Evolutionary conservation across 1,284 basidiomycete species (phyloP).

Genomic region (Agaricales sp.): DNA sequence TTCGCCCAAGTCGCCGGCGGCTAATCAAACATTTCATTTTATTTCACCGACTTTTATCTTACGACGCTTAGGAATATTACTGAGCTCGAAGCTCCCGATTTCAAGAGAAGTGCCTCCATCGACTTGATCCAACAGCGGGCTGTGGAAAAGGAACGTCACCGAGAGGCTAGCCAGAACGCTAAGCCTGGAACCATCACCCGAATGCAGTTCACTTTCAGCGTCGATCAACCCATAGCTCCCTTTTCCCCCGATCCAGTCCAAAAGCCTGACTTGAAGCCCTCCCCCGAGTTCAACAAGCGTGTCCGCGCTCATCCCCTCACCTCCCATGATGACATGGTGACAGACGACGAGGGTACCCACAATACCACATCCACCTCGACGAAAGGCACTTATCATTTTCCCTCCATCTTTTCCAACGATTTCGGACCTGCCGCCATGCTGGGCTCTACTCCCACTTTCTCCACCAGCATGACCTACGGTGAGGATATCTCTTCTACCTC

Average conservation of each 20-base stretch:
- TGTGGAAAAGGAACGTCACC: constrained; percentile 66
- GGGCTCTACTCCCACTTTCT: constrained; percentile 49
- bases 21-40: not conserved
- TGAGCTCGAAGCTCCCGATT: constrained; percentile 70
- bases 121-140: constrained; percentile 72
- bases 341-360: constrained; percentile 17
- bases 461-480: constrained; percentile 62
- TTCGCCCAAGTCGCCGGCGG: constrained; percentile 21
- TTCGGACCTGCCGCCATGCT: constrained; percentile 73
- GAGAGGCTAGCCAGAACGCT: constrained; percentile 55
- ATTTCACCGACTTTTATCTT: constrained; percentile 10
- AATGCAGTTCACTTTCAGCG: constrained; percentile 78
- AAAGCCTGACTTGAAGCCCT: constrained; percentile 59
- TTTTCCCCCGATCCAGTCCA: constrained; percentile 33
- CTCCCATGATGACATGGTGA: constrained; percentile 18
- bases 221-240: constrained; percentile 52
- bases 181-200: constrained; percentile 63
- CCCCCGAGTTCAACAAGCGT: constrained; percentile 52
- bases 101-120: constrained; percentile 58
- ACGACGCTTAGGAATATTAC: constrained; percentile 51
- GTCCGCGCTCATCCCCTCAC: constrained; percentile 25
- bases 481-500: constrained; percentile 44
- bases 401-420: constrained; percentile 57
- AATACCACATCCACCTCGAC: constrained; percentile 7
- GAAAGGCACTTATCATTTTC: constrained; percentile 40